phyloP scores from a whole-genome alignment of 1,139 yeast species.

The Candida neerlandica region DNA sequence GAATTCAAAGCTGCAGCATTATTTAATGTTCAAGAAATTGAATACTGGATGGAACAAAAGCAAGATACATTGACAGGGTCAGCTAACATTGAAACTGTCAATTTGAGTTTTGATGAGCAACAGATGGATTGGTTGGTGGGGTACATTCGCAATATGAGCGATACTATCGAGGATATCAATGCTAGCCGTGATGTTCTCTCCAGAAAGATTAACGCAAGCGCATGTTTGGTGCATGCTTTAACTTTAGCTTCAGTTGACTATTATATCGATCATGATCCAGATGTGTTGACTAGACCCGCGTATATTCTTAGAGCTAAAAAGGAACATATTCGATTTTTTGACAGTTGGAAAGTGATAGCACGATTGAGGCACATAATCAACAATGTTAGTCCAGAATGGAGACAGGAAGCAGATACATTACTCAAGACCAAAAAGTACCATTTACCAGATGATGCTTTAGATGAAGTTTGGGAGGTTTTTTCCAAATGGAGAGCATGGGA shows the following conservation, averaged over 20 bases:
- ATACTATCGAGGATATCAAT: constrained; percentile 25
- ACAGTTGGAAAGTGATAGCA: constrained; percentile 85
- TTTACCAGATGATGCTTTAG: constrained; percentile 55
- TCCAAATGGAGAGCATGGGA: constrained; percentile 95
- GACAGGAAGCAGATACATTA: constrained; percentile 23
- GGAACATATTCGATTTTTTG: constrained; percentile 76
- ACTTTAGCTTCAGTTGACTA: constrained; percentile 63
- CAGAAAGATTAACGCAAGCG: constrained; percentile 21
- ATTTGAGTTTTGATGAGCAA: constrained; percentile 32
- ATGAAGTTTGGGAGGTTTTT: constrained; percentile 59
- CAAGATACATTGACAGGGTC: constrained; percentile 33
- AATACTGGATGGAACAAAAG: constrained; percentile 46
- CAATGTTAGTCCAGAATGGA: constrained; percentile 61
- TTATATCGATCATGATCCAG: constrained; percentile 78
- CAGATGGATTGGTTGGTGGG: constrained; percentile 41
- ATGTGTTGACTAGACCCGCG: constrained; percentile 87
- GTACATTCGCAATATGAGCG: constrained; percentile 25
- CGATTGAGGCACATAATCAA: constrained; percentile 73
- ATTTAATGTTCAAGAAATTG: constrained; percentile 30
- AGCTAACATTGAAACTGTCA: constrained; percentile 32
- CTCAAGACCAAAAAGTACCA: constrained; percentile 29
- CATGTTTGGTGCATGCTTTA: constrained; percentile 55
- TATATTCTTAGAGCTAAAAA: constrained; percentile 70
- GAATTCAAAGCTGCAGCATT: constrained; percentile 26
- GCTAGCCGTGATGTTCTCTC: constrained; percentile 20